A percentile compares a stretch with the other conserved stretches of the same genome.
phyloP scores from a whole-genome alignment of 2,329 filamentous ascomycete species.

The Pseudocercospora macadamiae region DNA sequence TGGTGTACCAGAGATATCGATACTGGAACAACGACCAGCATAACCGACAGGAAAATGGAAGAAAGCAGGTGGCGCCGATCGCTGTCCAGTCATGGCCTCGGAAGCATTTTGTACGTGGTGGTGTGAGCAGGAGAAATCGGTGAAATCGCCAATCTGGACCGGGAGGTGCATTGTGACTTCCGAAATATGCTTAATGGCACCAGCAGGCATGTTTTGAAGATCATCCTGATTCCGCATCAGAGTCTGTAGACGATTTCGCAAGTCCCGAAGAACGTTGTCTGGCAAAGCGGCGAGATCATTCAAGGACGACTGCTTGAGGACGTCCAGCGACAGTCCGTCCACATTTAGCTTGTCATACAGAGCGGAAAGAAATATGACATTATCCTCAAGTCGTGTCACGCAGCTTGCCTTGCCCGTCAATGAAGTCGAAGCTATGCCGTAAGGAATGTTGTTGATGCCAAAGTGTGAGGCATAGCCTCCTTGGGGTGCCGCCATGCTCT shows the following conservation, averaged over 20 bases:
- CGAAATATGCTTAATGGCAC: slow-evolving; percentile 41
- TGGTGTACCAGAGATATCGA: slow-evolving; percentile 54
- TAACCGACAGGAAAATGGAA: slow-evolving; percentile 57
- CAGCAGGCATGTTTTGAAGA: slow-evolving; percentile 27
- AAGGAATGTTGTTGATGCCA: slow-evolving; percentile 58
- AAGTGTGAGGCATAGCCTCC: slow-evolving; percentile 46
- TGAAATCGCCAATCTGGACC: slow-evolving; percentile 58
- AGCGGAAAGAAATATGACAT: slow-evolving; percentile 54
- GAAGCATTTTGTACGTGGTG: slow-evolving; percentile 57
- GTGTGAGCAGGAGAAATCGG: slow-evolving; percentile 58
- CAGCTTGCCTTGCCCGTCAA: slow-evolving; percentile 45
- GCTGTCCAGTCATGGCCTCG: slow-evolving; percentile 44
- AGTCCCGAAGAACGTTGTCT: slow-evolving; percentile 35
- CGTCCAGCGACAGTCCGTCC: slow-evolving; percentile 20
- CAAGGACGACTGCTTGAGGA: slow-evolving; percentile 44
- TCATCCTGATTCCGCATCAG: slow-evolving; percentile 31
- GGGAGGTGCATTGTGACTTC: slow-evolving; percentile 58
- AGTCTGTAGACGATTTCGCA: slow-evolving; percentile 46
- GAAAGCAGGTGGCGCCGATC: slow-evolving; percentile 50
- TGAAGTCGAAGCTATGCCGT: slow-evolving; percentile 53
- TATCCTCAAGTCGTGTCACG: slow-evolving; percentile 56
- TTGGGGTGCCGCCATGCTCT: slow-evolving; percentile 25
- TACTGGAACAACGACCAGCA: slow-evolving; percentile 57
- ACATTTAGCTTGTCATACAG: slow-evolving; percentile 8
- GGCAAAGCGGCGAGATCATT: slow-evolving; percentile 55